Evolutionary conservation across 2,329 filamentous ascomycete genomes (phyloP), one percentile per base, ranked within the genome.

Genomic region (Xylariomycetidae sp.): DNA sequence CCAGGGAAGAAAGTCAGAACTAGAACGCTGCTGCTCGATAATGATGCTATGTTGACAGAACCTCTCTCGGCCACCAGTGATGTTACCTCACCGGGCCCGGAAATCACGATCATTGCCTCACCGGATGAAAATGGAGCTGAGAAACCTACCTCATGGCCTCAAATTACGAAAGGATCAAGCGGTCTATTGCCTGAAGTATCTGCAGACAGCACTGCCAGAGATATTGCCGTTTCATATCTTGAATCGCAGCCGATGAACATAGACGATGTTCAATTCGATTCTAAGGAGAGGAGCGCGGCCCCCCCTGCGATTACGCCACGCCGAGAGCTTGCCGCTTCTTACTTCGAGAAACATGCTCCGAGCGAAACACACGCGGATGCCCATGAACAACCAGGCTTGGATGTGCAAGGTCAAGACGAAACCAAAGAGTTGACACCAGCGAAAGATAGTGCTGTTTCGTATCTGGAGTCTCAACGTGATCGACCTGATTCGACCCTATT

Each of bases 1-100:
- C 54, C 51, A 13, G 56, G 54, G 29, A 65, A 64, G 48, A 62
- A 56, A 45, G 34, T 49, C 31, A 58, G 56, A 37, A 59, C 48
- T 14, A 38, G 41, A 34, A n/a, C n/a, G n/a, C n/a, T n/a, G n/a
- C 41, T 51, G 19, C 40, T 36, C 23, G 39, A 44, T 23, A 49
- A 56, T 13, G 39, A 51, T 11, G 29, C 38, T n/a, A 45, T 48
- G 35, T 35, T 57, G 10, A 33, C 48, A 3, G 50, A 57, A 31
- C 44, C 52, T 13, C 44, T 54, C 20, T 38, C 53, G 12, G 39
- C 49, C n/a, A 44, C 50, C 17, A 34, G 33, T 6, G 52, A 55
- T 26, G 31, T 51, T n/a, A n/a, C n/a, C n/a, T n/a, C n/a, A n/a
- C n/a, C n/a, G n/a, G n/a, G n/a, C n/a, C n/a, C n/a, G n/a, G n/a